Conservation (phyloP, 2,329 filamentous ascomycete species). For the Penicillium concentricum region DNA sequence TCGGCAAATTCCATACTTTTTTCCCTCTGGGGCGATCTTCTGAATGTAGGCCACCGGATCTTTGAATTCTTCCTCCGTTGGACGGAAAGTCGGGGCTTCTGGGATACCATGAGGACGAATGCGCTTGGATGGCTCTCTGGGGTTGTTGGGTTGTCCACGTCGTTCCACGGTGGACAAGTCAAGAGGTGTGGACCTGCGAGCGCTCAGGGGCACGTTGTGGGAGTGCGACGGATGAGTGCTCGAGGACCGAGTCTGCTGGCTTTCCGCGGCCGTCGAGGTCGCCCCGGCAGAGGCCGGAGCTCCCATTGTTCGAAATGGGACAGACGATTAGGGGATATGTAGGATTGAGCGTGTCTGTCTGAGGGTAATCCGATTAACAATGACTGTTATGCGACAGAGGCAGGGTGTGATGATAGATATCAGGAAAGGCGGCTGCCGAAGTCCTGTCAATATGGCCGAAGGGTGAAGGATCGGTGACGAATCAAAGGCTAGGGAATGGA, state of each 20-base stretch:
- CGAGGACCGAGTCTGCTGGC: slow-evolving; percentile 39
- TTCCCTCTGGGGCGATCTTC: slow-evolving; percentile 84
- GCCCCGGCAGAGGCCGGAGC: slow-evolving; percentile 46
- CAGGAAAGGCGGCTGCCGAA: slow-evolving; percentile 8
- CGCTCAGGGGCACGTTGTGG: slow-evolving; percentile 60
- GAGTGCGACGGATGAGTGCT: slow-evolving; percentile 46
- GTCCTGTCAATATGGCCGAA: slow-evolving; percentile 4
- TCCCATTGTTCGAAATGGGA: slow-evolving; percentile 40
- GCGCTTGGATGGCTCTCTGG: slow-evolving; percentile 73
- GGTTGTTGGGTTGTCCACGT: slow-evolving; percentile 75
- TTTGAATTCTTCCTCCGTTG: slow-evolving; percentile 90
- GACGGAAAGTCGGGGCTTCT: slow-evolving; percentile 86
- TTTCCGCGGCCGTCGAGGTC: slow-evolving; percentile 31
- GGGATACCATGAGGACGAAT: slow-evolving; percentile 78
- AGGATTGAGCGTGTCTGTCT: slow-evolving; percentile 29
- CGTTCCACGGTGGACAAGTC: slow-evolving; percentile 90
- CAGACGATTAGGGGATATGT: slow-evolving; percentile 6
- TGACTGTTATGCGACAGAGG: slow-evolving; percentile 34
- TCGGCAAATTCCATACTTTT: slow-evolving; percentile 88
- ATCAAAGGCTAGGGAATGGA: not conserved
- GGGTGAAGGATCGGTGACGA: not conserved
- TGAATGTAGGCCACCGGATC: slow-evolving; percentile 92
- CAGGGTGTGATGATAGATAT: slow-evolving; percentile 27
- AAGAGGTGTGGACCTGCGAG: slow-evolving; percentile 65
- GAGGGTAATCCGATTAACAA: slow-evolving; percentile 10